Percentiles rank a stretch among this genome's conserved stretches.
These are phyloP conservation scores for Austroboletus novae-zelandiae DNA, from an alignment of 1,284 basidiomycete species.

Conservation along the genomic window DNA sequence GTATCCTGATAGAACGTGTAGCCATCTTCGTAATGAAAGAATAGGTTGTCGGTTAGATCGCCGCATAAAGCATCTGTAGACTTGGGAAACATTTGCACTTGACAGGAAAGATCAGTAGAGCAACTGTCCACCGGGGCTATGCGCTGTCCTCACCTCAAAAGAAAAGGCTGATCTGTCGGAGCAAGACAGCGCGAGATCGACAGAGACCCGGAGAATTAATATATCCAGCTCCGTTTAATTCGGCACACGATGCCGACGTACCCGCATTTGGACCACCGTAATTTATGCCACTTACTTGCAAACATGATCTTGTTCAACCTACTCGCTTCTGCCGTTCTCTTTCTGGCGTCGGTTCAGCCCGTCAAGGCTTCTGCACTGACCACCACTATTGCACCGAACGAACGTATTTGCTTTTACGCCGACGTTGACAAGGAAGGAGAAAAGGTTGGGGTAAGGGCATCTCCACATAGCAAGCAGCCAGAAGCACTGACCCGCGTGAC, in stretches of 20 bases:
- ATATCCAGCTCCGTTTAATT: conserved; percentile 11
- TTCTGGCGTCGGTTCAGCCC: conserved; percentile 21
- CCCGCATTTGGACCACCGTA: too few relatives aligned
- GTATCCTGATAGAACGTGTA: conserved; percentile 9
- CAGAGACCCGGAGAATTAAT: conserved; percentile 15
- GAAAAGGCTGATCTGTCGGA: conserved; percentile 1
- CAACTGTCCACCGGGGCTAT: not conserved
- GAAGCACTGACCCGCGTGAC: conserved; percentile 9
- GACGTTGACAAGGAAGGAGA: conserved; percentile 94
- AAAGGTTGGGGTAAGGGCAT: conserved; percentile 75
- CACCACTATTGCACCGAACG: conserved; percentile 81
- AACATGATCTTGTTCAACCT: conserved; percentile 24
- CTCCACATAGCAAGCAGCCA: not conserved
- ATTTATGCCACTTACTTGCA: too few relatives aligned
- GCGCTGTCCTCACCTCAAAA: conserved; percentile 15
- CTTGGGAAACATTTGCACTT: not conserved
- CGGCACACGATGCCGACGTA: conserved; percentile 23
- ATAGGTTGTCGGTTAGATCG: conserved; percentile 10
- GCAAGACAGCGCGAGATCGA: not conserved
- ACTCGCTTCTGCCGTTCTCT: conserved; percentile 18
- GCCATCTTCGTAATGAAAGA: conserved; percentile 4
- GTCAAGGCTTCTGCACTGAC: conserved; percentile 75
- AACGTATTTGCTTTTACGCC: conserved; percentile 91
- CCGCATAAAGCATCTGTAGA: conserved; percentile 2
- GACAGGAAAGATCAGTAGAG: not conserved